Base-by-base conservation (phyloP, 2,329 filamentous ascomycete species). In the Macrophomina phaseolina region DNA sequence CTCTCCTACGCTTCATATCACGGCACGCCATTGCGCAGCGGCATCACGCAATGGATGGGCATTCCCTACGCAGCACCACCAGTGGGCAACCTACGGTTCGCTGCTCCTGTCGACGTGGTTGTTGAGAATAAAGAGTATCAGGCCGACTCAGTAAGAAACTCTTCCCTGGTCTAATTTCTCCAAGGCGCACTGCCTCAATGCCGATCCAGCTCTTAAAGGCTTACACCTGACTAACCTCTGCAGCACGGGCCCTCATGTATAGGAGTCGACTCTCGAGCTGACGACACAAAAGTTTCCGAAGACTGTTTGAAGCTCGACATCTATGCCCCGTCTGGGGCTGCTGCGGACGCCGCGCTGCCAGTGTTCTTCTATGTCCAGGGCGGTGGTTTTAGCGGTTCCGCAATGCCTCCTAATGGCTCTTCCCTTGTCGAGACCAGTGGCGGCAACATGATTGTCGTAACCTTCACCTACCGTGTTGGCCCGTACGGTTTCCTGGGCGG, bases 1-100 rank as follows among this genome's bases (percentile, higher is more conserved):
- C 81, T 94, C 28, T 84, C 83, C 3, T 94, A 93, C 74, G 85
- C 89, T 36, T 85, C 82, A 32, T 93, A 93, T 73, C 77, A 82
- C 60, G 91, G 91, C 8, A 77, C 80, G 4, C 73, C 28, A 42
- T 79, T 84, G 1, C 70, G 77, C 0, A 86, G 86, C 70, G 89
- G 88, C 1, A 80, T 93, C 56, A 87, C 85, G 2, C 84, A 90
- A 75, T 94, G 90, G 90, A 83, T 92, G 7, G 91, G 91, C 1
- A 87, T 95, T 69, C 86, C 90, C 51, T 95, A 88, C 79, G 91
- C 91, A 2, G 87, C 89, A 5, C 81, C 90, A 14, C 91, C 91
- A 0, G 65, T 90, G 1, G 89, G 87, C 1, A 71, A 84, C 8
- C 73, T 91, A 68, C 84, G 91, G n/a, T 93, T 92, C 73, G 80